Evolutionary conservation across 2,329 filamentous ascomycete genomes (phyloP).

Genomic region (Teratosphaeriaceae sp.): DNA sequence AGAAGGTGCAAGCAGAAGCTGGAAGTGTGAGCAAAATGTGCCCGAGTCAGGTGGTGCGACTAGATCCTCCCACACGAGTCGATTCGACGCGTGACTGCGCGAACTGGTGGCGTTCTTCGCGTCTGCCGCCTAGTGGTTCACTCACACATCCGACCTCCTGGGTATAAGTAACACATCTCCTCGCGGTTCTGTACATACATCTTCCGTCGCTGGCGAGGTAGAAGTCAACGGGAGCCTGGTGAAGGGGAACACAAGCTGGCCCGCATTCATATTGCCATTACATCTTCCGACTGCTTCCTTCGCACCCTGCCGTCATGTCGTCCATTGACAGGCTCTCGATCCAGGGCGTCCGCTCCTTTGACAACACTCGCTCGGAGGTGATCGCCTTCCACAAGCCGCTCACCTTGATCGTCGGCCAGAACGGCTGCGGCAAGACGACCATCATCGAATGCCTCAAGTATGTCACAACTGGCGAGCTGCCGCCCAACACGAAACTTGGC

Average conservation of each 20-base stretch:
- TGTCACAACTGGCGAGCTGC: slow-evolving; percentile 88
- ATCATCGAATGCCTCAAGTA: slow-evolving; percentile 99
- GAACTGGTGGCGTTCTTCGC: not conserved
- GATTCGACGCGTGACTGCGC: slow-evolving; percentile 1
- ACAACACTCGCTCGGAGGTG: slow-evolving; percentile 63
- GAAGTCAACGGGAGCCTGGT: too few relatives aligned
- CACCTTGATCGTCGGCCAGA: slow-evolving; percentile 93
- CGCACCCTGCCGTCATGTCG: slow-evolving; percentile 33
- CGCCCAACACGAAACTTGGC: slow-evolving; percentile 79
- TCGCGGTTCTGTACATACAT: too few relatives aligned
- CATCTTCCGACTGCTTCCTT: too few relatives aligned
- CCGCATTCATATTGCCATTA: too few relatives aligned
- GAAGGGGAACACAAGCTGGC: too few relatives aligned
- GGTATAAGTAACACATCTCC: too few relatives aligned
- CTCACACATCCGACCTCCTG: too few relatives aligned
- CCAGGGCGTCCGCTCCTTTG: slow-evolving; percentile 80
- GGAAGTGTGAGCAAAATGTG: not conserved
- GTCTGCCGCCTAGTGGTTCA: too few relatives aligned
- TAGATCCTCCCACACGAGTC: too few relatives aligned
- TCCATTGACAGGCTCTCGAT: slow-evolving; percentile 88
- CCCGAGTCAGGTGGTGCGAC: not conserved
- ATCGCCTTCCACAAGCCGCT: slow-evolving; percentile 87
- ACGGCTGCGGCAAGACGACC: slow-evolving; percentile 97
- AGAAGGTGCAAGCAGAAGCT: slow-evolving; percentile 17
- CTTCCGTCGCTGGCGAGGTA: too few relatives aligned